These are phyloP conservation scores for Penicillium riverlandense DNA, from an alignment of 495 filamentous ascomycete species.

Conservation along the genomic window DNA sequence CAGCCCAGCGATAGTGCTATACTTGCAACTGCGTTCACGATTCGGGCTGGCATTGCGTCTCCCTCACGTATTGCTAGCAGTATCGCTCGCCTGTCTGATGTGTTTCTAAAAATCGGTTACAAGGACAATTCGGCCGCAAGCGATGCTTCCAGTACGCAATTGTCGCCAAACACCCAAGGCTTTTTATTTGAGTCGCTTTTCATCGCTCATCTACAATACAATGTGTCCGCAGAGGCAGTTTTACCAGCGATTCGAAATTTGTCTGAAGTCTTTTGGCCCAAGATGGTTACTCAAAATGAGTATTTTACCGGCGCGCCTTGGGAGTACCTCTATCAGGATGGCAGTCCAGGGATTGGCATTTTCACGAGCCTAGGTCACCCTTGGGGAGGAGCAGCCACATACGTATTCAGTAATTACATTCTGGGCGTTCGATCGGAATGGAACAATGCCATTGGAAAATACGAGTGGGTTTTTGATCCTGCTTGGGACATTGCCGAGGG, in stretches of 20 bases:
- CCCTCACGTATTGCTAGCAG: conserved; percentile 7
- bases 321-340: conserved; percentile 29
- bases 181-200: conserved; percentile 9
- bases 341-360: conserved; percentile 22
- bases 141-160: background rate
- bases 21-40: conserved; percentile 17
- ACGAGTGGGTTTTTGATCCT: conserved; percentile 11
- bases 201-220: background rate
- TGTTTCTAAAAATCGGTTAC: conserved; percentile 7
- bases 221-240: background rate
- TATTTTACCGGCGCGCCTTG: conserved; percentile 27
- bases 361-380: conserved; percentile 31
- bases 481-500: conserved; percentile 4
- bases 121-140: conserved; percentile 3
- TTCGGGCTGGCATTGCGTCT: conserved; percentile 18
- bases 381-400: conserved; percentile 33
- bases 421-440: conserved; percentile 6
- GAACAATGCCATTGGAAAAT: background rate
- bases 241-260: conserved; percentile 6
- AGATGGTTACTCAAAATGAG: conserved; percentile 22
- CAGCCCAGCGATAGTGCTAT: conserved; percentile 10
- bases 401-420: conserved; percentile 21
- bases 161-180: conserved; percentile 11
- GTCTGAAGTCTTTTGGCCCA: conserved; percentile 23
- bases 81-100: background rate